Conservation (phyloP, 75 land plant species). For the Ceratopteris richardii region DNA sequence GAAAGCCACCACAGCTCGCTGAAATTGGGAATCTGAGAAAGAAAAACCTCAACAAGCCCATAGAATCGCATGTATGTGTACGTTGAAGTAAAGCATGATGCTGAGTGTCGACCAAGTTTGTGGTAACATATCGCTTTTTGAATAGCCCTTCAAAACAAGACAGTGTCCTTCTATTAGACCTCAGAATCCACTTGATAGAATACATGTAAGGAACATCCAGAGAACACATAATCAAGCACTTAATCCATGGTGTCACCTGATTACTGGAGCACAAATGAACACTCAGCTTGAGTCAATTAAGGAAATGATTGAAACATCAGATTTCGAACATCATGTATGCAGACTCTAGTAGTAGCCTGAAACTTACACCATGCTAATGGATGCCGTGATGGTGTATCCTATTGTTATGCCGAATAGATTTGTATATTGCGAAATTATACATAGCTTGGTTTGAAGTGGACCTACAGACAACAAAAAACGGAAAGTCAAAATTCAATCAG, state of each 20-base stretch:
- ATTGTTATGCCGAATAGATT: background rate
- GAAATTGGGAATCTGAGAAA: constrained; percentile 17
- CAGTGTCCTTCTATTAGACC: no score
- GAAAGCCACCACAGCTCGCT: constrained; percentile 19
- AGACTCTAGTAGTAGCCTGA: no score
- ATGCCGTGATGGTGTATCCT: background rate
- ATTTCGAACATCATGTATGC: no score
- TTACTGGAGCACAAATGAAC: no score
- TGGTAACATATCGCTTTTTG: constrained; percentile 7
- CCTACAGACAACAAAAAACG: background rate
- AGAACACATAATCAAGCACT: no score
- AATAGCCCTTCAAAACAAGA: no score
- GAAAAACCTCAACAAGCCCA: constrained; percentile 8
- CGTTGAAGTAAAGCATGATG: constrained; percentile 8
- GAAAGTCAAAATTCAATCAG: background rate
- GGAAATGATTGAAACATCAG: no score
- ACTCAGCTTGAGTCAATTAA: no score
- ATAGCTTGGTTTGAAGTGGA: background rate
- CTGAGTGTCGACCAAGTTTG: constrained; percentile 8
- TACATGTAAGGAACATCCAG: no score
- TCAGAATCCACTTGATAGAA: no score
- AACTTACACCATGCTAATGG: background rate
- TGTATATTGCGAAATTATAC: background rate
- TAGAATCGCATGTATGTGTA: constrained; percentile 10
- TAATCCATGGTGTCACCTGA: no score